Evolutionary conservation across 2,329 filamentous ascomycete genomes (phyloP).

Genomic region (Pseudogymnoascus sp.): DNA sequence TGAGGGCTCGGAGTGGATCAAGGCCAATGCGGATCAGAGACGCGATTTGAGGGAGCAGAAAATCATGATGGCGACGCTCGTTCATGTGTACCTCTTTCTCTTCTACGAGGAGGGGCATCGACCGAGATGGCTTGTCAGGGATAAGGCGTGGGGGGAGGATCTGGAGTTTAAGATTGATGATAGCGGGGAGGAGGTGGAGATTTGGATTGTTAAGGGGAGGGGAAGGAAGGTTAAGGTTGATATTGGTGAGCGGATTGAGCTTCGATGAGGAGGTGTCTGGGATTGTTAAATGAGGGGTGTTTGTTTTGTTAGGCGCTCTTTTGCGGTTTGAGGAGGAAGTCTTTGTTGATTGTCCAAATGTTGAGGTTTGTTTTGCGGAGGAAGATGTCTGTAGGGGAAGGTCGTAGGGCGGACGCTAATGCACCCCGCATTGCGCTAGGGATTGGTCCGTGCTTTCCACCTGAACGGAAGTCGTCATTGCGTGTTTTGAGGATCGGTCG

Average conservation of each 20-base stretch:
- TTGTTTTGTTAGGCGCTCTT: not conserved
- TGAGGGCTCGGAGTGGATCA: too few species aligned
- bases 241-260: too few species aligned
- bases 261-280: not conserved
- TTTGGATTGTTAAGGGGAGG: constrained; percentile 6
- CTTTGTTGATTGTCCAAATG: too few species aligned
- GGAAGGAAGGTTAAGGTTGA: constrained; percentile 6
- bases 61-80: not conserved
- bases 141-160: not conserved
- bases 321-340: constrained; percentile 17
- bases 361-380: too few species aligned
- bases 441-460: not conserved
- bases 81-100: not conserved
- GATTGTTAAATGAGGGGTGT: not conserved
- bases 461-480: not conserved
- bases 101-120: not conserved
- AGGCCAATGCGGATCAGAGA: too few species aligned
- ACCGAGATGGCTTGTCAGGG: not conserved
- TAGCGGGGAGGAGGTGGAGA: too few species aligned
- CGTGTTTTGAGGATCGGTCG: not conserved
- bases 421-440: not conserved
- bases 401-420: not conserved
- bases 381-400: not conserved
- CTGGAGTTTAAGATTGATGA: not conserved
- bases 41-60: not conserved